Conservation (phyloP, 148 eudicot species). For the Talinum fruticosum region DNA sequence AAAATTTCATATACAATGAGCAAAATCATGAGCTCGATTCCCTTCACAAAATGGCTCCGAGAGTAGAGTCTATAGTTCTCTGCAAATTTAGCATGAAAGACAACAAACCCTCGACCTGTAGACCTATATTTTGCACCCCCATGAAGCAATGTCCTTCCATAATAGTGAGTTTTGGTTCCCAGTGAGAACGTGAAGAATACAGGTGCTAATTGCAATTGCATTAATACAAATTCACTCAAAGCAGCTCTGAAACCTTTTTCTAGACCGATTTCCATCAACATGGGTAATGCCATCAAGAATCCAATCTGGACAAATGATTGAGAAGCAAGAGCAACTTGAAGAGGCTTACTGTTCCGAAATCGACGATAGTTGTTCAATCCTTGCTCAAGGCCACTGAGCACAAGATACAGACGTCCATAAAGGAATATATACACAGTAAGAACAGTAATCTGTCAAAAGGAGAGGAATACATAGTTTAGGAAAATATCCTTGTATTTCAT, state of each 20-base stretch:
- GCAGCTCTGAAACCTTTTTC: slow-evolving; percentile 69
- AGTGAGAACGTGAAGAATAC: slow-evolving; percentile 74
- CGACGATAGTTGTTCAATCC: slow-evolving; percentile 37
- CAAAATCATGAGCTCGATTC: slow-evolving; percentile 60
- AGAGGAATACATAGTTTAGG: slow-evolving; percentile 8
- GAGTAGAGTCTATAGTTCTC: slow-evolving; percentile 68
- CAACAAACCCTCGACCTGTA: slow-evolving; percentile 82
- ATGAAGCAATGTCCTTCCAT: slow-evolving; percentile 68
- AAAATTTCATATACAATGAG: slow-evolving; percentile 58
- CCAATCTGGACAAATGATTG: slow-evolving; percentile 72
- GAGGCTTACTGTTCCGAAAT: slow-evolving; percentile 49
- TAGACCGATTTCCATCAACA: slow-evolving; percentile 75
- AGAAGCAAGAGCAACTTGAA: slow-evolving; percentile 75
- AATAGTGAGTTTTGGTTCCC: slow-evolving; percentile 70
- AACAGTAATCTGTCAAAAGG: slow-evolving; percentile 50
- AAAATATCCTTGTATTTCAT: background rate
- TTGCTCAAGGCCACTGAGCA: slow-evolving; percentile 68
- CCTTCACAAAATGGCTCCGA: slow-evolving; percentile 73
- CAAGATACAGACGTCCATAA: slow-evolving; percentile 74
- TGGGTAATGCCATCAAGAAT: slow-evolving; percentile 62
- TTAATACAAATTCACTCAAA: slow-evolving; percentile 48
- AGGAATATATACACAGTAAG: slow-evolving; percentile 59
- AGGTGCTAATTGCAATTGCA: slow-evolving; percentile 73
- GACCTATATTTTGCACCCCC: slow-evolving; percentile 75
- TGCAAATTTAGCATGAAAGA: slow-evolving; percentile 69